Conservation (phyloP, 202 grass and related monocot species). For the Setaria italica region DNA sequence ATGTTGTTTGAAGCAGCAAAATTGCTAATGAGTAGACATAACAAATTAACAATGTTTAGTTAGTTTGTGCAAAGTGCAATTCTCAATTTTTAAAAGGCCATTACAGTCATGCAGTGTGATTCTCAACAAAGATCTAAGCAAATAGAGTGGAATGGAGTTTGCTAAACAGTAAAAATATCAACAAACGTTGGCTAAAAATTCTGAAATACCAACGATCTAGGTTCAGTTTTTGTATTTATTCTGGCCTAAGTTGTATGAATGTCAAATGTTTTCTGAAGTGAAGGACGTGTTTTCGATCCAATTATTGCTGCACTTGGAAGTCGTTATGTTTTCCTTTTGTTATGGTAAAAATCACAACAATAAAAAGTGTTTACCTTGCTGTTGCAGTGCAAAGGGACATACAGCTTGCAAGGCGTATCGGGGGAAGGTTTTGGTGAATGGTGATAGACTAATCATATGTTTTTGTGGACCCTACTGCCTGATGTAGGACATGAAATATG, state of each 20-base stretch:
- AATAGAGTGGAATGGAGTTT: background rate
- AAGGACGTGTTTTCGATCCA: conserved; percentile 13
- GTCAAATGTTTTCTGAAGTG: background rate
- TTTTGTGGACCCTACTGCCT: background rate
- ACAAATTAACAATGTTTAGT: background rate
- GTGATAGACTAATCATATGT: background rate
- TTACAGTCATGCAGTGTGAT: background rate
- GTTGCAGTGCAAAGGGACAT: conserved; percentile 88
- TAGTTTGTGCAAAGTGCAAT: background rate
- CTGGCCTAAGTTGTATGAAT: conserved; percentile 15
- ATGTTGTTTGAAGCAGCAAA: conserved; percentile 10
- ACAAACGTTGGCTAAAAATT: background rate
- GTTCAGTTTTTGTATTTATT: conserved; percentile 19
- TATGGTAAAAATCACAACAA: background rate
- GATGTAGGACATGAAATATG: background rate
- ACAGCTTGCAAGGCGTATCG: conserved; percentile 80
- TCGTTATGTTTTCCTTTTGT: background rate
- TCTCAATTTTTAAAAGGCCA: background rate
- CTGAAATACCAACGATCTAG: background rate
- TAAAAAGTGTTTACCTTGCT: conserved; percentile 16
- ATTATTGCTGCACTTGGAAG: background rate
- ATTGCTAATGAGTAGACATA: conserved; percentile 18
- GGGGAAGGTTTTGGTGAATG: conserved; percentile 51
- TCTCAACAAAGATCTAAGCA: conserved; percentile 21
- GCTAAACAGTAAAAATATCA: background rate